Evolutionary conservation across 2,329 filamentous ascomycete genomes (phyloP), one percentile per base, ranked within the genome.

Genomic region (Dissoconium aciculare): DNA sequence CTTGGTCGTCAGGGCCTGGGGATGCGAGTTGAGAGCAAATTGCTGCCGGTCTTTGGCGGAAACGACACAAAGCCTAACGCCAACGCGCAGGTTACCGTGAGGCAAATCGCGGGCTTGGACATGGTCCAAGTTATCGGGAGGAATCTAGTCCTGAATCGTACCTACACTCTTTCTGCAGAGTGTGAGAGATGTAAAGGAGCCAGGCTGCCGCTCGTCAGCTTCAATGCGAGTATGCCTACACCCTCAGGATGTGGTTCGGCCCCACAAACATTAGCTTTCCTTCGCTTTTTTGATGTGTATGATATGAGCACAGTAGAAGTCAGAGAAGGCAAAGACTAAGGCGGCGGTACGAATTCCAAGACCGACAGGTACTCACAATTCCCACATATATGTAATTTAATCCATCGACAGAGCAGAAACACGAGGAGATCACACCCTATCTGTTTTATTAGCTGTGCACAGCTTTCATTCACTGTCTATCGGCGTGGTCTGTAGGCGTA

Each of bases 91-190:
- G 19, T 35, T 14, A 35, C 28, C 6, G 14, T 35, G 15, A 15
- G 33, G n/a, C 12, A 31, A n/a, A 35, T 30, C 3, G 23, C 17
- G 12, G 33, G 33, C 9, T 15, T 35, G 15, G 28, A 35, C 15
- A 35, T 35, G 33, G 31, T 35, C 13, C 28, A 35, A 15, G 28
- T 35, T 4, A 27, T 31, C 10, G 23, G 33, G 11, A 13, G 33
- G 17, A 21, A 31, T 11, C 12, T 35, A 13, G 24, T 35, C 11
- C 24, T 23, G 6, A 25, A 35, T 24, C 28, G 14, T 3, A 23
- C 24, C n/a, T 31, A 31, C 16, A 35, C 28, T 10, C 16, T 23
- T 11, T 31, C 23, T 12, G 33, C 33, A 3, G n/a, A n/a, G n/a
- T n/a, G n/a, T n/a, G n/a, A n/a, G n/a, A n/a, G n/a, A n/a, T 26